Evolutionary conservation across 805 yeast species (phyloP), one percentile per base, ranked within the genome.

Genomic region (Yueomyces sp.): DNA sequence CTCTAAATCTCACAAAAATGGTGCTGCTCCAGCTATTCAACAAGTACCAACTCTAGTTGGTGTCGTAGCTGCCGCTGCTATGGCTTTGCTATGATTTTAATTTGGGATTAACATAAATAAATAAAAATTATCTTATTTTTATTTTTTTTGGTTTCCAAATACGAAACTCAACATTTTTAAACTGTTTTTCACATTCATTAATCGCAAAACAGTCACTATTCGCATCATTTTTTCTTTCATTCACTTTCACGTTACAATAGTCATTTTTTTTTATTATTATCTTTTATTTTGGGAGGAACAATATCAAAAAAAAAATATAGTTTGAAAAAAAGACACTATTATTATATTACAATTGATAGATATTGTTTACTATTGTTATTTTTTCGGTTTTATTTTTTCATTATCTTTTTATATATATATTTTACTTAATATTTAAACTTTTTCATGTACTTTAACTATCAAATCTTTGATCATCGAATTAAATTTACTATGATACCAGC

Each of bases 401-500:
- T 19, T 19, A 19, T 19, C 19, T 19, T 19, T 19, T 19, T 19
- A 19, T 19, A 19, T 19, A 19, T 19, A 19, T 19, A 19, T 19
- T 19, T 19, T 19, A 19, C 19, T 19, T 19, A 19, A 19, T 19
- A 19, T 19, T 19, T 19, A 19, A 19, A 19, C 19, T 19, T 19
- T 19, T 19, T 19, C 19, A 19, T 19, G 19, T 19, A 19, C 19
- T 19, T 19, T 19, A 19, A 19, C 19, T 19, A 19, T 19, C 19
- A 19, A 19, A 19, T 19, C 19, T 19, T 19, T 19, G 19, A 19
- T 19, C 19, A 19, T 19, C 19, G 19, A 19, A 19, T 19, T 19
- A 19, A 19, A 19, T 19, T 19, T 19, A 19, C 19, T 19, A 44
- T 7, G 37, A 38, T 5, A 62, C 64, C 74, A 75, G 72, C 53